Evolutionary conservation across 1,284 basidiomycete species (phyloP), one percentile per base, ranked within the genome.

Genomic region (Butyriboletus pseudospeciosus): DNA sequence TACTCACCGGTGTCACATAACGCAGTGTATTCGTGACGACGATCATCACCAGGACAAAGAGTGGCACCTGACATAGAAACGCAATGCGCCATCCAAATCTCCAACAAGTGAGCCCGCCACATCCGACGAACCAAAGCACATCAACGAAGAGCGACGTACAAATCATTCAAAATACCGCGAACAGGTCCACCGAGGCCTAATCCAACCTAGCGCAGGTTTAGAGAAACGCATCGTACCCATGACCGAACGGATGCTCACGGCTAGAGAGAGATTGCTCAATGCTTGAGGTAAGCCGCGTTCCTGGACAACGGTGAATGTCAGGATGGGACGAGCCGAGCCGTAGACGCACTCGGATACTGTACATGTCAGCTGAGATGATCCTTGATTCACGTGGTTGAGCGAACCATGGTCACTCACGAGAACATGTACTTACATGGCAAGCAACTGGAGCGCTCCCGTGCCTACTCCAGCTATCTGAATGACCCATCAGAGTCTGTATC

Each of bases 1-100:
- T 32, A 34, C 58, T 40, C 26, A 60, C 58, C 23, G 58, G 61
- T 17, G 58, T 60, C 23, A 44, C 57, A 41, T 60, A 60, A 28
- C 30, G 37, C 34, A 60, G 34, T 5, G 30, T 50, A 16, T 53
- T 58, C 16, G 58, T 25, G 43, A 52, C 28, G 38, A 50, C 9
- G n/a, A 61, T 26, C 39, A 55, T 32, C 17, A 58, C 49, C n/a
- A 61, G 7, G 3, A 54, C 20, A 40, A 61, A 49, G 13, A 58
- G 34, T 1, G 61, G 59, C 12, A 63, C 41, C 34, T 63, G 61
- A 34, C 38, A 51, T 17, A 58, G 51, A 35, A 61, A 63, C 5
- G 56, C 55, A 7, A 40, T 28, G 38, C 59, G 61, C 59, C 59
- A 61, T 16, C 59, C 59, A 41, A 58, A 55, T 39, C 59, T 61